Base-by-base conservation (phyloP, 208 protist species). In the Leishmania tarentolae region DNA sequence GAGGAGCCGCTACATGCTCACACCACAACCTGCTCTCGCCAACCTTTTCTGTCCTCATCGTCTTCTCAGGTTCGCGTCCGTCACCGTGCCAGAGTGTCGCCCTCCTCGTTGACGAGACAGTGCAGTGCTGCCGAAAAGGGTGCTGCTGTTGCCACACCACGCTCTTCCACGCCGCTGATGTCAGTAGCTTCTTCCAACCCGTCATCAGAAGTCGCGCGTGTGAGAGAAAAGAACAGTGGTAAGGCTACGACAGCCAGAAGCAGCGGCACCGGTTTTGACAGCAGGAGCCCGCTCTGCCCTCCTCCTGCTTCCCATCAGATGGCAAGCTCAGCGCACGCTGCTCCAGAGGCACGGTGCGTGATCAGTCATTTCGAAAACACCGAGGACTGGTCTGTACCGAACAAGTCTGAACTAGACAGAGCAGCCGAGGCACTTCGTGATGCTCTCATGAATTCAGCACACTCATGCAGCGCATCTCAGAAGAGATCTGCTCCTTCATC, bases 341-440 rank as follows among this genome's bases (percentile, higher is more conserved):
- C n/a, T n/a, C 50, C 42, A 28, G 28, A 0, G 35, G 17, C 24
- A 42, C 72, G 5, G 72, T 28, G 6, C 50, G 21, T 44, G 72
- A 4, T 31, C 50, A 61, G 15, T 24, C 21, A 28, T 44, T 5
- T 19, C 24, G 31, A 9, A 53, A 57, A 19, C 46, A 19, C 44
- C 50, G 35, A 53, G 35, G n/a, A 9, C 50, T 61, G 7, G 72
- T 35, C 31, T 1, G 72, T 44, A 8, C 15, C 47, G 2, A 35
- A 44, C 31, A 61, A 21, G 50, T n/a, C 17, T 31, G 56, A 59
- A 63, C 46, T 77, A n/a, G 74, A 77, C 9, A 28, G 52, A 46
- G 74, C 74, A 13, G 76, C 81, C 5, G 69, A 80, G 56, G 56
- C 47, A 0, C 70, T 84, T 15, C 81, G 70, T 13, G 69, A 66